phyloP scores from a whole-genome alignment of 1,139 yeast species.

The Debaryomyces singareniensis region DNA sequence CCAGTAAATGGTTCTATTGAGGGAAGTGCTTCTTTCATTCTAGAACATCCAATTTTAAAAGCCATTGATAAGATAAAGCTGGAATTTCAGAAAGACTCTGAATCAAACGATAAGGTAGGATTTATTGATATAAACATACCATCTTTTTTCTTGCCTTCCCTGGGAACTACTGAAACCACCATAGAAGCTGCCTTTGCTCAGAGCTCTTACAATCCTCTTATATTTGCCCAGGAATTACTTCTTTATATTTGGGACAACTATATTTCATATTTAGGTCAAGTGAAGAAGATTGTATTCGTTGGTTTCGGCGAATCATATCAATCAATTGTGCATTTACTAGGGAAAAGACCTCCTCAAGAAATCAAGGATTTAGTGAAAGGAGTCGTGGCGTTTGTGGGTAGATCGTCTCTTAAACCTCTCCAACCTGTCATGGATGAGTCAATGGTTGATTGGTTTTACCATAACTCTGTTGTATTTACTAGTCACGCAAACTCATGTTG shows the following conservation, averaged over 20 bases:
- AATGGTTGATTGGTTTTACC: conserved; percentile 86
- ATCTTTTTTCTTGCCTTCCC: conserved; percentile 28
- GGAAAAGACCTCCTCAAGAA: conserved; percentile 61
- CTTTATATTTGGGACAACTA: conserved; percentile 89
- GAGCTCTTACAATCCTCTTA: conserved; percentile 51
- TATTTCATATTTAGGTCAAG: conserved; percentile 61
- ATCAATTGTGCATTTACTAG: conserved; percentile 80
- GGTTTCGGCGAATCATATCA: conserved; percentile 91
- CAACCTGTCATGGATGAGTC: conserved; percentile 86
- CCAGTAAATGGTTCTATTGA: conserved; percentile 76
- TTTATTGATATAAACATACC: conserved; percentile 83
- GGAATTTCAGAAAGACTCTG: conserved; percentile 44
- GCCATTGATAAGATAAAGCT: conserved; percentile 27
- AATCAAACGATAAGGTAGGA: conserved; percentile 55
- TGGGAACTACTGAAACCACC: conserved; percentile 9
- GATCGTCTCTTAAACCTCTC: conserved; percentile 62
- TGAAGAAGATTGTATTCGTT: conserved; percentile 67
- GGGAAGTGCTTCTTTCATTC: conserved; percentile 61
- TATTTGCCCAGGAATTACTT: conserved; percentile 70
- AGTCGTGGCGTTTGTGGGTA: conserved; percentile 64
- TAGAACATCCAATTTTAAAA: conserved; percentile 37
- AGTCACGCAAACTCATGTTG: conserved; percentile 72
- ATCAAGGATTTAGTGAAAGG: conserved; percentile 63
- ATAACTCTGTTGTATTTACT: conserved; percentile 78
- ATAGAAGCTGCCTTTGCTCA: conserved; percentile 10